Evolutionary conservation across 2,329 filamentous ascomycete genomes (phyloP).

Genomic region (Neonectria ditissima): DNA sequence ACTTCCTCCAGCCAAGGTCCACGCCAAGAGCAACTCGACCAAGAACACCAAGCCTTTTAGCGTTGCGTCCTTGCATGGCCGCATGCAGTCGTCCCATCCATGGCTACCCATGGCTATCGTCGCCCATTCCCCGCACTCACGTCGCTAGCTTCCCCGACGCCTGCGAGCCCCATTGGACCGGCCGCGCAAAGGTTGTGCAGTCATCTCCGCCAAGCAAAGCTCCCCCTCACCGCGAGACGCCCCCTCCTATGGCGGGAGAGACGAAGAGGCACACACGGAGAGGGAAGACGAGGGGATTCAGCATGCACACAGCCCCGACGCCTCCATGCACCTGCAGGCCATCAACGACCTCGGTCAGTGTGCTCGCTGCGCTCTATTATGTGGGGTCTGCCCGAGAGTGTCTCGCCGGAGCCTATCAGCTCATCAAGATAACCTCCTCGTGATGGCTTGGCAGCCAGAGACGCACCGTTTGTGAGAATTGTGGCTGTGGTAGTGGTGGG

Average conservation of each 20-base stretch:
- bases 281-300: slow-evolving; percentile 19
- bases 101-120: slow-evolving; percentile 32
- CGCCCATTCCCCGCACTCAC: slow-evolving; percentile 41
- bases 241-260: slow-evolving; percentile 31
- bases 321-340: slow-evolving; percentile 29
- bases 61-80: slow-evolving; percentile 34
- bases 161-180: slow-evolving; percentile 34
- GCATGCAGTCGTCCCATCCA: slow-evolving; percentile 22
- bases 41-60: slow-evolving; percentile 41
- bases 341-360: slow-evolving; percentile 26
- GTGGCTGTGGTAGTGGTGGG: slow-evolving; percentile 44
- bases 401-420: slow-evolving; percentile 40
- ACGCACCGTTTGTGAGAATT: slow-evolving; percentile 37
- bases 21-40: slow-evolving; percentile 20
- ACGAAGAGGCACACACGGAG: slow-evolving; percentile 30
- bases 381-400: slow-evolving; percentile 36
- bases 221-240: slow-evolving; percentile 32
- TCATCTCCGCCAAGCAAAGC: slow-evolving; percentile 28
- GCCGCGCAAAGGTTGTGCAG: slow-evolving; percentile 15
- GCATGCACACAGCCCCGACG: slow-evolving; percentile 42
- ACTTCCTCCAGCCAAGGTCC: slow-evolving; percentile 17
- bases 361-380: slow-evolving; percentile 22
- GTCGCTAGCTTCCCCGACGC: slow-evolving; percentile 31
- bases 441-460: slow-evolving; percentile 37
- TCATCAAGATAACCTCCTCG: slow-evolving; percentile 20